Percentiles rank a stretch among this genome's conserved stretches.
phyloP scores from a whole-genome alignment of 108 stramenopile genomes.

The Cyclotella atomus region DNA sequence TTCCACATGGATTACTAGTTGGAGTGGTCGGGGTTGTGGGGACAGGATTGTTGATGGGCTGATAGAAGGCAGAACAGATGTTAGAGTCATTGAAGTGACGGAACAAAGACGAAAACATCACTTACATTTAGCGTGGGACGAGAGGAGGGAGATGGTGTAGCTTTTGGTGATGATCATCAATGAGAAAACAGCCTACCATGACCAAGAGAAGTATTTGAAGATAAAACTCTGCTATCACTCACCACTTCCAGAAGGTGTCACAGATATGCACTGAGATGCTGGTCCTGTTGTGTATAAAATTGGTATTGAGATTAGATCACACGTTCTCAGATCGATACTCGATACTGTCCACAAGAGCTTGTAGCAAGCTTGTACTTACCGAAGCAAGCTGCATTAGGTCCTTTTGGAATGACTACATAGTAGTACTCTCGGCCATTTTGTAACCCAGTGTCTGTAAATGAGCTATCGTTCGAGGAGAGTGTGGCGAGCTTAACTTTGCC shows the following conservation, averaged over 20 bases:
- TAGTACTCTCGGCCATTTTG: conserved; percentile 35
- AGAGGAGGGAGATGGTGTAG: background rate
- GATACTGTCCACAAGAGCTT: background rate
- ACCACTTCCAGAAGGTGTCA: background rate
- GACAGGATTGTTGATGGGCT: background rate
- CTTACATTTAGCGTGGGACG: conserved; percentile 7
- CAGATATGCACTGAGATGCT: background rate
- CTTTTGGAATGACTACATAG: conserved; percentile 27
- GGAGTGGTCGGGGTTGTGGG: background rate
- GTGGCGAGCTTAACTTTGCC: conserved; percentile 24
- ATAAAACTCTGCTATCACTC: background rate
- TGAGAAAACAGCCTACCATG: background rate
- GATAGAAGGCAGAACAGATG: background rate
- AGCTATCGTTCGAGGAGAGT: background rate
- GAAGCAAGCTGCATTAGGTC: conserved; percentile 9
- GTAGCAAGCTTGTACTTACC: conserved; percentile 4
- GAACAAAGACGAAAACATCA: background rate
- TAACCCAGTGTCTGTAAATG: conserved; percentile 16
- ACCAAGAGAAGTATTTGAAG: background rate
- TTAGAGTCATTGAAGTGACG: background rate
- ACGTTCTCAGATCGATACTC: background rate
- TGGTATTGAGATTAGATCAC: background rate
- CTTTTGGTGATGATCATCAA: background rate
- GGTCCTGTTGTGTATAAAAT: background rate
- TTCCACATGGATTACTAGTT: background rate